Evolutionary conservation across 495 filamentous ascomycete species (phyloP), one percentile per base, ranked within the genome.

Genomic region (Neurospora cerealis): DNA sequence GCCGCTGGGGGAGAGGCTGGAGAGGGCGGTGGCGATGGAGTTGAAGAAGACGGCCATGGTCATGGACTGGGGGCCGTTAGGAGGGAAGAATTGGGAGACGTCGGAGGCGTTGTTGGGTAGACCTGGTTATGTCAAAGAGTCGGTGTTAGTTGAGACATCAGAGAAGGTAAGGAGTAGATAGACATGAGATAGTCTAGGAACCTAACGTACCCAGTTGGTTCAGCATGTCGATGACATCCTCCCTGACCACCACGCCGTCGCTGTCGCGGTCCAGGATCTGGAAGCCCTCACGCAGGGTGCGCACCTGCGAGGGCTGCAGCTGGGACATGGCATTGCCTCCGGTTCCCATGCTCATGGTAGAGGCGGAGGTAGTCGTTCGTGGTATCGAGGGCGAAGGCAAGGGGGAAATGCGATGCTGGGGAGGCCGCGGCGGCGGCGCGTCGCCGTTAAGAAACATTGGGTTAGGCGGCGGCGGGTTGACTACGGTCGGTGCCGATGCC

Each of bases 31-130:
- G 0, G 93, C 91, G 8, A 98, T 85, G 9, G 89, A 90, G 75
- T 91, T 93, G 19, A 99, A 86, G 79, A 95, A 99, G 3, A 89
- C 86, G 1, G 95, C 91, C 48, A 99, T 90, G 69, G 92, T 94
- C 77, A 96, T 89, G 3, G 89, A 92, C 72, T 91, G 88, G 6
- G 88, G 81, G 0, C 86, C 80, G 1, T 87, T 87, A 10, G 89
- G 85, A 0, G 93, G 93, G 83, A 97, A 97, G 87, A 94, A 97
- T 38, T 87, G 83, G 7, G 90, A 86, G 17, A 94, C 79, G 15
- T 91, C 86, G 19, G 88, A 84, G 2, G 89, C 75, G 10, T 83
- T 84, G 28, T 89, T 84, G 10, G 86, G 83, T 5, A 88, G 79
- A 42, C 86, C 86, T 88, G 69, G 15, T 21, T 32, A 44, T 19